These are phyloP conservation scores for Bryopsis sp. DNA, from an alignment of 139 green algal genomes.

Conservation along the genomic window DNA sequence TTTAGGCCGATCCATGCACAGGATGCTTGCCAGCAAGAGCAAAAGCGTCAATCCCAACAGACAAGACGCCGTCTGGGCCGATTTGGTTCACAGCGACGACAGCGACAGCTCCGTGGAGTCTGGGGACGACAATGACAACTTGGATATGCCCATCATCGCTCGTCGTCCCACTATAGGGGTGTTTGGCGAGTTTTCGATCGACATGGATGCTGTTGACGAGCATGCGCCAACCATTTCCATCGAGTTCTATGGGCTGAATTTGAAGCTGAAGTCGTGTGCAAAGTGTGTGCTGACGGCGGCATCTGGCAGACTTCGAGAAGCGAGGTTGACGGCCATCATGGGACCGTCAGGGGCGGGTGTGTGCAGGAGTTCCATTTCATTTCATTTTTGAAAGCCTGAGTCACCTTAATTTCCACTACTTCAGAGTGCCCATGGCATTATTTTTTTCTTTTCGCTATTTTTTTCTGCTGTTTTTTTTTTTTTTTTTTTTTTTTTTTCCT, in stretches of 20 bases:
- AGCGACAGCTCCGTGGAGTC: background rate
- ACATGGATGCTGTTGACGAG: background rate
- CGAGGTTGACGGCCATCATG: constrained; percentile 10
- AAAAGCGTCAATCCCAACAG: background rate
- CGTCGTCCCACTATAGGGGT: no score
- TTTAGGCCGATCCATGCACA: no score
- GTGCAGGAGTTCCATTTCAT: no score
- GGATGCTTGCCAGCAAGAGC: no score
- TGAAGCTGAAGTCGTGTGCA: constrained; percentile 1
- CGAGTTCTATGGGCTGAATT: constrained; percentile 6
- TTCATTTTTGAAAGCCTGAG: no score
- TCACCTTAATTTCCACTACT: no score
- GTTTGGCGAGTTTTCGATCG: no score
- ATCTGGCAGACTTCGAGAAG: background rate
- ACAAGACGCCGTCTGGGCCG: background rate
- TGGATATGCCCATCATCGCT: background rate
- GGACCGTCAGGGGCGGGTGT: constrained; percentile 3
- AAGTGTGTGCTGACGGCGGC: background rate
- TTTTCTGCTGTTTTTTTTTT: no score
- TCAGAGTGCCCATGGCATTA: background rate
- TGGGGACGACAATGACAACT: background rate
- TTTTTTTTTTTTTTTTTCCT: no score
- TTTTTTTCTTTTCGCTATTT: no score
- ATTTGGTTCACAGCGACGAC: background rate
- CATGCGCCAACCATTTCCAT: constrained; percentile 1